These are phyloP conservation scores for Colletotrichum eremochloae DNA, from an alignment of 2,329 filamentous ascomycete genomes.

Conservation along the genomic window DNA sequence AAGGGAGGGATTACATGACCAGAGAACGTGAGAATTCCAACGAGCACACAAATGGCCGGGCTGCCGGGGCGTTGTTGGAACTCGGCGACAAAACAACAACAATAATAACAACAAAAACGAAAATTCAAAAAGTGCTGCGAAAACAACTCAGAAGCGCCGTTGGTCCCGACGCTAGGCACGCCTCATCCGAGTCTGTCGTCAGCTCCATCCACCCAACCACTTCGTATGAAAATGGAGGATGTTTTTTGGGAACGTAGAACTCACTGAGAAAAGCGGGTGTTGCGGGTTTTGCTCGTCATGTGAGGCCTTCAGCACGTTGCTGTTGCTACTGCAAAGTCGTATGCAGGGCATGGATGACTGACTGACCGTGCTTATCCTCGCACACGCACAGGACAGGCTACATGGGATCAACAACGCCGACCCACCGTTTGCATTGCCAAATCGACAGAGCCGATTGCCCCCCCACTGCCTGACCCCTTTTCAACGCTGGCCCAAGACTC, in stretches of 20 bases:
- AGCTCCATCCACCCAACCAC: background rate
- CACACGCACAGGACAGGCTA: slow-evolving; percentile 18
- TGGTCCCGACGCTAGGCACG: slow-evolving; percentile 20
- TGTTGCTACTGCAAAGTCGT: slow-evolving; percentile 35
- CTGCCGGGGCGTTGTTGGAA: background rate
- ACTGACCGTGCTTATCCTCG: slow-evolving; percentile 17
- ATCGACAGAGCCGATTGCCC: slow-evolving; percentile 21
- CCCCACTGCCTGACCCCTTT: slow-evolving; percentile 25
- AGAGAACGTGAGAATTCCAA: background rate
- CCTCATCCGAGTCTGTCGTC: slow-evolving; percentile 18
- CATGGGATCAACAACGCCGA: slow-evolving; percentile 27
- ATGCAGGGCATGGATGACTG: slow-evolving; percentile 30
- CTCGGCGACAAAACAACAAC: background rate
- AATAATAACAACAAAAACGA: background rate
- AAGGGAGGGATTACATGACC: background rate
- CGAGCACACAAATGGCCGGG: slow-evolving; percentile 19
- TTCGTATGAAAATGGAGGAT: slow-evolving; percentile 5
- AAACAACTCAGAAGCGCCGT: slow-evolving; percentile 16
- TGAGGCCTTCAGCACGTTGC: slow-evolving; percentile 37
- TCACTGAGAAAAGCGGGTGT: slow-evolving; percentile 35
- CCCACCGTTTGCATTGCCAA: slow-evolving; percentile 36
- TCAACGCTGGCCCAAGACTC: background rate
- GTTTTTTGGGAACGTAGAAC: slow-evolving; percentile 21
- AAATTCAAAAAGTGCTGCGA: background rate
- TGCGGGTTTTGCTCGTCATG: slow-evolving; percentile 41